Evolutionary conservation across 352 stramenopile species (phyloP).

Genomic region (Globisporangium viniferum): DNA sequence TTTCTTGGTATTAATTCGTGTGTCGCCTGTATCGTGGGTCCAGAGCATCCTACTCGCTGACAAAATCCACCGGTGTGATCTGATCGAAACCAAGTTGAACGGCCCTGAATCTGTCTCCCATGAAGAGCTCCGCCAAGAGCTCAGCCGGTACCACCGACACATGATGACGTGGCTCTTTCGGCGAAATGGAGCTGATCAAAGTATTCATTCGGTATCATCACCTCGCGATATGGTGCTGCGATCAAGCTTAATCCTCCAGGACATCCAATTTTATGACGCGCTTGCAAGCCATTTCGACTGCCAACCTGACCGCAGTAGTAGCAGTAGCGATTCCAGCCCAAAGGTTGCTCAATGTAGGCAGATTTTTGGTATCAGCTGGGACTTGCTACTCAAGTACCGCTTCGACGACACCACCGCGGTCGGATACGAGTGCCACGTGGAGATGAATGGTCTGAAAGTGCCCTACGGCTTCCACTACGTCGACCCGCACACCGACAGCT

Average conservation of each 20-base stretch:
- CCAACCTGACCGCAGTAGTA: background rate
- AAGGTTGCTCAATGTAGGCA: background rate
- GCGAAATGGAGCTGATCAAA: too few species aligned
- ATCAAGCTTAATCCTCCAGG: conserved; percentile 37
- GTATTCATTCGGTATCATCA: background rate
- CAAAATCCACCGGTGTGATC: conserved; percentile 34
- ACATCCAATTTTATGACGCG: conserved; percentile 54
- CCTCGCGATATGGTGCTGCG: conserved; percentile 26
- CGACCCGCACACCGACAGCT: conserved; percentile 19
- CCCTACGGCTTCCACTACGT: conserved; percentile 70
- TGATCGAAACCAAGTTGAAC: conserved; percentile 29
- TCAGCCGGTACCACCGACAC: background rate
- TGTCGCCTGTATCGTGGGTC: too few species aligned
- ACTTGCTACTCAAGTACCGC: conserved; percentile 56
- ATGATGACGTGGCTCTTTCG: conserved; percentile 6
- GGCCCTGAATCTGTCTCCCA: background rate
- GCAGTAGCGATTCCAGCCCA: background rate
- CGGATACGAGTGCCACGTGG: conserved; percentile 58
- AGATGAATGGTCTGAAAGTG: conserved; percentile 44
- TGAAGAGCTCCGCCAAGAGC: conserved; percentile 3
- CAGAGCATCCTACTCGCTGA: conserved; percentile 51
- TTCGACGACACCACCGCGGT: conserved; percentile 59
- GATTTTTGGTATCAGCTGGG: conserved; percentile 27
- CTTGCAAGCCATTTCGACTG: conserved; percentile 29
- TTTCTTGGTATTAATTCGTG: background rate